A percentile compares a stretch with the other conserved stretches of the same genome.
phyloP scores from a whole-genome alignment of 768 basidiomycete genomes.

The Lactarius hatsudake region DNA sequence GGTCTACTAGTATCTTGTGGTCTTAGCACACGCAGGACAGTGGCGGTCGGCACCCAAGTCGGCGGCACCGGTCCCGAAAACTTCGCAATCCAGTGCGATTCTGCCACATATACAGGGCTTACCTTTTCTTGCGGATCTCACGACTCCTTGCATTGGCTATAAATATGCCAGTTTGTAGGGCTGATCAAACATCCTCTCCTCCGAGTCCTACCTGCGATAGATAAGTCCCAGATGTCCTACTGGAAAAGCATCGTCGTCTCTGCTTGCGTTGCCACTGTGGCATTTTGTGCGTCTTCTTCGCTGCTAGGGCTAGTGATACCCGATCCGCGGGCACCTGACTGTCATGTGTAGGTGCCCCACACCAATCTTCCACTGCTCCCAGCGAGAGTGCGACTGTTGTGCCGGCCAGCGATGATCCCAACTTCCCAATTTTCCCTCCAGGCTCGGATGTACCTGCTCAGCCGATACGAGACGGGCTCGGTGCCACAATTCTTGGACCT shows the following conservation, averaged over 20 bases:
- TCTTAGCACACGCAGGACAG: no score
- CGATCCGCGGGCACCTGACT: background rate
- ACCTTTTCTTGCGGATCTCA: background rate
- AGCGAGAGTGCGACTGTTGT: slow-evolving; percentile 27
- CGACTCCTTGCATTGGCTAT: background rate
- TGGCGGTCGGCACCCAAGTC: no score
- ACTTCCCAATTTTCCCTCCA: slow-evolving; percentile 28
- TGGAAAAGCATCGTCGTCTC: background rate
- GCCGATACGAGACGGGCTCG: slow-evolving; percentile 46
- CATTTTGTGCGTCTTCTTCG: background rate
- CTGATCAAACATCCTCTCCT: background rate
- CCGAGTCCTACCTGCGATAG: background rate
- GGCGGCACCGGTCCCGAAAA: background rate
- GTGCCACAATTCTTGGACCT: slow-evolving; percentile 52
- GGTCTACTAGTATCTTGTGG: no score
- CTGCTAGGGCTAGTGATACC: no score
- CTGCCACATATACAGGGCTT: background rate
- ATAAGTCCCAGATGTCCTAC: background rate
- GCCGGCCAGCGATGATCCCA: slow-evolving; percentile 33
- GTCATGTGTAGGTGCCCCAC: background rate
- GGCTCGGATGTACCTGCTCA: slow-evolving; percentile 34
- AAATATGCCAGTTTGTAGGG: background rate
- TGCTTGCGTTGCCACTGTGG: background rate
- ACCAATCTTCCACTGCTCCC: background rate
- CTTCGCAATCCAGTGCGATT: background rate